These are phyloP conservation scores for Sporothrix schenckii DNA, from an alignment of 2,329 filamentous ascomycete genomes.

Conservation along the genomic window DNA sequence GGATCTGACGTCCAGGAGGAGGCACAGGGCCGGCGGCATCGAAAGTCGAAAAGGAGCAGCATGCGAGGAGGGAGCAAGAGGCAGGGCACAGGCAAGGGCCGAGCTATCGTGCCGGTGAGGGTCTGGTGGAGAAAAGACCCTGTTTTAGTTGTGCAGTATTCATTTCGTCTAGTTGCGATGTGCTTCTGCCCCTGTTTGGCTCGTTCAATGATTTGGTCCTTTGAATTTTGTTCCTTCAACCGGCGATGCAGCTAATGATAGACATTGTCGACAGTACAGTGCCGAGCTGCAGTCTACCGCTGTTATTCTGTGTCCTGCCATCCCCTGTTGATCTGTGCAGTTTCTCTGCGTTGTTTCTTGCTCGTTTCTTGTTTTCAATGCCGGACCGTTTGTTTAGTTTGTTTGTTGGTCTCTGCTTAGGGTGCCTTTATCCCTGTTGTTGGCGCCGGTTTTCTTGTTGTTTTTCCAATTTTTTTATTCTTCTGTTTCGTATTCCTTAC, in stretches of 20 bases:
- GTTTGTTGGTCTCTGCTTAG: constrained; percentile 4
- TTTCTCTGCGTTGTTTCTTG: background rate
- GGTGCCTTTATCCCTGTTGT: background rate
- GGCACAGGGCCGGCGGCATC: constrained; percentile 11
- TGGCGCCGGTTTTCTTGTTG: background rate
- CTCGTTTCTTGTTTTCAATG: constrained; percentile 4
- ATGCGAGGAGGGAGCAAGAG: background rate
- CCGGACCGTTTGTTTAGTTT: background rate
- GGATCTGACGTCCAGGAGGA: constrained; percentile 20
- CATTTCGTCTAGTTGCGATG: background rate
- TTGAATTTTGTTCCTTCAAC: background rate
- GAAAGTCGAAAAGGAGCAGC: background rate
- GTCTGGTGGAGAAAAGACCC: constrained; percentile 26
- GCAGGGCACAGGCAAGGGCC: constrained; percentile 11
- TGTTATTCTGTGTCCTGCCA: background rate
- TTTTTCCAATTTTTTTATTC: background rate
- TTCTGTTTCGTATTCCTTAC: no score
- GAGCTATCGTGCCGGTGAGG: constrained; percentile 14
- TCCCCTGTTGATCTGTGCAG: background rate
- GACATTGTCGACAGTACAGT: background rate
- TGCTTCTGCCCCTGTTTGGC: background rate
- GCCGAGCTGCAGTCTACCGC: background rate
- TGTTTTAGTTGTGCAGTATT: background rate
- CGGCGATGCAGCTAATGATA: background rate
- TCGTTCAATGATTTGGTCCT: background rate